Evolutionary conservation across 768 basidiomycete species (phyloP).

Genomic region (Sarcomyxa edulis): DNA sequence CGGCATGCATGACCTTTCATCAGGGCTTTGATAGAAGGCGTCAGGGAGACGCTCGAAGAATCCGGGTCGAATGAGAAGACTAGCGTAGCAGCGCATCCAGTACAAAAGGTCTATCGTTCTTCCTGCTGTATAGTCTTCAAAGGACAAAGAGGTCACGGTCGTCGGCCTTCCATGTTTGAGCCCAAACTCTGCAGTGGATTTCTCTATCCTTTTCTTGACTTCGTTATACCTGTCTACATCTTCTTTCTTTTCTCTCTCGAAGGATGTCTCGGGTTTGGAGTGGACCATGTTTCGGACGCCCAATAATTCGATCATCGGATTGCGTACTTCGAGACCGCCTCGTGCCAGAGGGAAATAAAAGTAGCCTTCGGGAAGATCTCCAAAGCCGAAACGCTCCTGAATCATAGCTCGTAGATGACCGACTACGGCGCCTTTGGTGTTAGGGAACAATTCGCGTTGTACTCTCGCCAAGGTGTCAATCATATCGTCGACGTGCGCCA

Average conservation of each 20-base stretch:
- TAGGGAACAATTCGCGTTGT: constrained; percentile 26
- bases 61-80: constrained; percentile 16
- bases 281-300: constrained; percentile 15
- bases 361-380: constrained; percentile 32
- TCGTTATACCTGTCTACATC: constrained; percentile 19
- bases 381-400: constrained; percentile 23
- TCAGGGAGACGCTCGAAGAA: constrained; percentile 4
- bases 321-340: constrained; percentile 32
- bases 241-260: constrained; percentile 15
- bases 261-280: constrained; percentile 15
- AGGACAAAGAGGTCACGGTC: constrained; percentile 18
- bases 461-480: constrained; percentile 26
- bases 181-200: not conserved
- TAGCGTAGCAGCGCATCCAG: constrained; percentile 20
- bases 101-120: constrained; percentile 15
- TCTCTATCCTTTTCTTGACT: constrained; percentile 20
- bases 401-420: constrained; percentile 18
- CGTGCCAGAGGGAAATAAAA: constrained; percentile 31
- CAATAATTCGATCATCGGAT: constrained; percentile 32
- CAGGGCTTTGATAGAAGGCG: constrained; percentile 11
- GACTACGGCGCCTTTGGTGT: constrained; percentile 14
- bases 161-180: constrained; percentile 1
- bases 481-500: constrained; percentile 24
- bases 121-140: constrained; percentile 21
- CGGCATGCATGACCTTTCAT: constrained; percentile 4